A percentile compares a stretch with the other conserved stretches of the same genome.
These are phyloP conservation scores for Naganishia liquefaciens DNA, from an alignment of 1,284 basidiomycete species.

Conservation along the genomic window DNA sequence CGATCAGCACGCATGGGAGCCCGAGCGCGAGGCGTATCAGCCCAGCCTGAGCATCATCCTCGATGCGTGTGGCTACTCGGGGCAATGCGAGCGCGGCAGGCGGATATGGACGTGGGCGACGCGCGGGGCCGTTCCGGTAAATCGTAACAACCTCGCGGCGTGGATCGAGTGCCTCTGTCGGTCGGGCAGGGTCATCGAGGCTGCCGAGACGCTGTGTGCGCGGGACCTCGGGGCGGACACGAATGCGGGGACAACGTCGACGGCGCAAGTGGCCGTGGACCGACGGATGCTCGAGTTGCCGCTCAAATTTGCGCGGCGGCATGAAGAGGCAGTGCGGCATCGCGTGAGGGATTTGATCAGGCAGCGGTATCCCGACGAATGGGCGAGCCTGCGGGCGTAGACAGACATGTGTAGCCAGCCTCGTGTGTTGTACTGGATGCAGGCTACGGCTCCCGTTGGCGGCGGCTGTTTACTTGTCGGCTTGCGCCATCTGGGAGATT, in stretches of 20 bases:
- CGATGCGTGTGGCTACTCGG: conserved; percentile 73
- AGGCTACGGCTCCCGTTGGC: not conserved
- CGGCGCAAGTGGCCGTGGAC: conserved; percentile 37
- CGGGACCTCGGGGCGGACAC: conserved; percentile 59
- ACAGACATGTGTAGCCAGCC: not conserved
- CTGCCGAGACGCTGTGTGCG: conserved; percentile 64
- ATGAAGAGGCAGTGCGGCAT: conserved; percentile 31
- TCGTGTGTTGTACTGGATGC: not conserved
- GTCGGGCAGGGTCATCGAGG: conserved; percentile 66
- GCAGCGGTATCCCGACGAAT: conserved; percentile 41
- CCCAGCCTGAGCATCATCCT: conserved; percentile 76
- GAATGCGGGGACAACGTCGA: too few species aligned
- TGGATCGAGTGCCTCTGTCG: conserved; percentile 88
- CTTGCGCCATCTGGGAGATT: conserved; percentile 11
- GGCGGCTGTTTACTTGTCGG: conserved; percentile 22
- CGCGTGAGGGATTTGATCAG: conserved; percentile 35
- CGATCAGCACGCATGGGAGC: conserved; percentile 56
- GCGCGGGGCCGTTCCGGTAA: conserved; percentile 59
- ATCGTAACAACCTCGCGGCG: conserved; percentile 65
- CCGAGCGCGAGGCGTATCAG: conserved; percentile 59
- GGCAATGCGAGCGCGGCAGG: conserved; percentile 59
- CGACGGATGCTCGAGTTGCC: conserved; percentile 49
- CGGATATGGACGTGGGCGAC: conserved; percentile 61
- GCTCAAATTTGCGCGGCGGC: conserved; percentile 49
- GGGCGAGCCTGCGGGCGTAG: conserved; percentile 33